Evolutionary conservation across 371 early-diverging fungal species (phyloP).

Genomic region (Syncephalastrum sp.): DNA sequence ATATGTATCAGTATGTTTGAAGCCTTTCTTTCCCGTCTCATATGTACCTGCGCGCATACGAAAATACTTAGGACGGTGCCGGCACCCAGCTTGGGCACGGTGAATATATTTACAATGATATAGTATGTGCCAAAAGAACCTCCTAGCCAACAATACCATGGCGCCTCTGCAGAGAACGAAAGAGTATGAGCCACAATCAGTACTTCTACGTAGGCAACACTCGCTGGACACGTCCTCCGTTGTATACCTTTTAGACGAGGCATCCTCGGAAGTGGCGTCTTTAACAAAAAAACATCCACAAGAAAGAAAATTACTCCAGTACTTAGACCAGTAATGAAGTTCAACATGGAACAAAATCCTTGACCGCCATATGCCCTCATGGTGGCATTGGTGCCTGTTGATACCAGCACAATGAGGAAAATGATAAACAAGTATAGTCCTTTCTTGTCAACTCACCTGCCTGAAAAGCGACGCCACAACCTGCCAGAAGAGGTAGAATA

Average conservation of each 20-base stretch:
- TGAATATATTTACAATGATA: slow-evolving; percentile 49
- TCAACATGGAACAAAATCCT: slow-evolving; percentile 24
- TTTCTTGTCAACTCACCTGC: slow-evolving; percentile 2
- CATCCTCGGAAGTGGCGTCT: slow-evolving; percentile 20
- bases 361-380: slow-evolving; percentile 29
- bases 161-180: slow-evolving; percentile 18
- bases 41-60: slow-evolving; percentile 44
- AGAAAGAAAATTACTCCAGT: slow-evolving; percentile 28
- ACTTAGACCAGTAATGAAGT: slow-evolving; percentile 15
- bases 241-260: slow-evolving; percentile 19
- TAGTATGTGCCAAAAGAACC: slow-evolving; percentile 50
- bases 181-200: background rate
- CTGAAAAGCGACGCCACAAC: slow-evolving; percentile 13
- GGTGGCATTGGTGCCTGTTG: slow-evolving; percentile 28
- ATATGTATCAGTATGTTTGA: background rate
- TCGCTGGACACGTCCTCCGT: too few species aligned
- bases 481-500: slow-evolving; percentile 1
- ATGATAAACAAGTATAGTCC: too few species aligned
- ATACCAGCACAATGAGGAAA: background rate
- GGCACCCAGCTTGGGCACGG: slow-evolving; percentile 48
- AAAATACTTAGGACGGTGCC: slow-evolving; percentile 53
- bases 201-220: background rate
- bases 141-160: slow-evolving; percentile 40
- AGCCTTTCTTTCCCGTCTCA: background rate
- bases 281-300: slow-evolving; percentile 19